Conservation (phyloP, 2,329 filamentous ascomycete genomes). For the Aspergillus brunneoviolaceus region DNA sequence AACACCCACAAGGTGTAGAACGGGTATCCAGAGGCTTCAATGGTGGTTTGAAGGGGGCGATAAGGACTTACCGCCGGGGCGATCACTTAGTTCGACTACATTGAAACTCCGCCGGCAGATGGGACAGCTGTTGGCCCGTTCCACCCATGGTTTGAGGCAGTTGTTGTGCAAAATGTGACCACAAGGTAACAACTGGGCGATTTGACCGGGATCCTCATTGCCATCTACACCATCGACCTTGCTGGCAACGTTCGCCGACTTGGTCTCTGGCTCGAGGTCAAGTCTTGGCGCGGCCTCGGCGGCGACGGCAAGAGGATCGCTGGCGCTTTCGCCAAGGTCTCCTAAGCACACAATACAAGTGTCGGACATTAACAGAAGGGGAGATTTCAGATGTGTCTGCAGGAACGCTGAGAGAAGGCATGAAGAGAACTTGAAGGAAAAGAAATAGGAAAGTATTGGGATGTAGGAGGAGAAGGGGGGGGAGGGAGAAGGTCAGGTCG, state of each 20-base stretch:
- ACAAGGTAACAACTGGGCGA: constrained; percentile 70
- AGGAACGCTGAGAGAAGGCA: constrained; percentile 36
- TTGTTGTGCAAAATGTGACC: constrained; percentile 90
- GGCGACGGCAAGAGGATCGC: constrained; percentile 48
- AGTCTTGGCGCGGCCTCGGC: constrained; percentile 45
- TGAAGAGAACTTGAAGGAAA: constrained; percentile 35
- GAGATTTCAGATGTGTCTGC: constrained; percentile 28
- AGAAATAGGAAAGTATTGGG: constrained; percentile 20
- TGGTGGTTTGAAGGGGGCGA: constrained; percentile 9
- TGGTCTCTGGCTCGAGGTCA: constrained; percentile 34
- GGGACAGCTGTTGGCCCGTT: constrained; percentile 95
- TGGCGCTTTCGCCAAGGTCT: constrained; percentile 62
- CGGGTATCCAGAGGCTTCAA: neutral
- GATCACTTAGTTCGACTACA: constrained; percentile 78
- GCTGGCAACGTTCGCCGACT: constrained; percentile 25
- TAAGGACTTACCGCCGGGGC: constrained; percentile 68
- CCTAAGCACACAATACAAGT: constrained; percentile 71
- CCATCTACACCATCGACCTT: constrained; percentile 30
- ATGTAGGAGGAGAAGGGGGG: constrained; percentile 23
- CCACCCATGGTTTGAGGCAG: constrained; percentile 91
- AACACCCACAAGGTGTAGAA: constrained; percentile 4
- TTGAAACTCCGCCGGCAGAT: constrained; percentile 95
- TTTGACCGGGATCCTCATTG: constrained; percentile 48
- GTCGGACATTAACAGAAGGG: constrained; percentile 57
- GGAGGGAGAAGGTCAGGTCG: constrained; percentile 24